A percentile compares a stretch with the other conserved stretches of the same genome.
Conservation (phyloP, 2,329 filamentous ascomycete species). For the Huntiella decipiens region DNA sequence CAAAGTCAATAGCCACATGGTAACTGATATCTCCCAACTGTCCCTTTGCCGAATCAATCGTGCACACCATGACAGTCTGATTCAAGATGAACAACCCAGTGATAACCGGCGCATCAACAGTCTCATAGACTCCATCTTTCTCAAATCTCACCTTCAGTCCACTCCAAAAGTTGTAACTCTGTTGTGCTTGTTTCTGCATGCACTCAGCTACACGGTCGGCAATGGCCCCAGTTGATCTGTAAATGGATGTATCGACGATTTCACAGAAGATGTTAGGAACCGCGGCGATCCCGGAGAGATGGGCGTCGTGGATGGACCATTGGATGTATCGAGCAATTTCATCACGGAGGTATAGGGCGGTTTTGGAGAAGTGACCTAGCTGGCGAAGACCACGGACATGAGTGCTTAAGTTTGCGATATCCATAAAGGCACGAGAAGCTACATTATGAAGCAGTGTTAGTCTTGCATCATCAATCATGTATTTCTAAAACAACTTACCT, state of each 20-base stretch:
- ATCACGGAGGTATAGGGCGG: conserved; percentile 18
- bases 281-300: conserved; percentile 18
- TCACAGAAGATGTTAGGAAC: conserved; percentile 23
- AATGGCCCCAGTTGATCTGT: conserved; percentile 14
- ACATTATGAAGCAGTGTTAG: background rate
- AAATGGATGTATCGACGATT: conserved; percentile 17
- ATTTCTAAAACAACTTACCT: conserved; percentile 15
- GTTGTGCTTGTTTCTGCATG: conserved; percentile 19
- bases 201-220: conserved; percentile 19
- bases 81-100: conserved; percentile 26
- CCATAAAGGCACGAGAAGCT: conserved; percentile 23
- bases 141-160: background rate
- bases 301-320: conserved; percentile 25
- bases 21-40: conserved; percentile 22
- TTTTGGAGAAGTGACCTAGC: conserved; percentile 18
- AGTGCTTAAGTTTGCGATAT: conserved; percentile 23
- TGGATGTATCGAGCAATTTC: conserved; percentile 19
- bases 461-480: background rate
- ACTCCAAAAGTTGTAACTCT: conserved; percentile 22
- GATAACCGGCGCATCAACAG: conserved; percentile 20
- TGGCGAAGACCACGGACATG: conserved; percentile 20
- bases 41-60: conserved; percentile 21
- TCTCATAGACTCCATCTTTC: background rate
- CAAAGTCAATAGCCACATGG: conserved; percentile 24
- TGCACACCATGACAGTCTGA: conserved; percentile 22